phyloP scores from a whole-genome alignment of 768 basidiomycete genomes.

The Podaxis sp. region DNA sequence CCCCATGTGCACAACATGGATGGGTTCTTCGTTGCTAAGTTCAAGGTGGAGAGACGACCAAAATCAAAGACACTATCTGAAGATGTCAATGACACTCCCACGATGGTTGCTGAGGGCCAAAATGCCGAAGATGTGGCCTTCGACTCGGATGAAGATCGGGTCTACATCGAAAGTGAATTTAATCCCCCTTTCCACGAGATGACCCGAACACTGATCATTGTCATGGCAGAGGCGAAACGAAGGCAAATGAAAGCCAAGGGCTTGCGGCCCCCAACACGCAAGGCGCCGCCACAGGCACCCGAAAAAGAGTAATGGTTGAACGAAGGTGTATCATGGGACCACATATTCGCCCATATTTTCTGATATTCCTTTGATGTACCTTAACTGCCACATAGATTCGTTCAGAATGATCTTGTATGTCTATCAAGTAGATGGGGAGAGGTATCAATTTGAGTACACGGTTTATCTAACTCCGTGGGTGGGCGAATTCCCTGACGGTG shows the following conservation, averaged over 20 bases:
- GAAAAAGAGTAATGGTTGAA: constrained; percentile 26
- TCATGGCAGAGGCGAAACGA: constrained; percentile 63
- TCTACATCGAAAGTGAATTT: constrained; percentile 75
- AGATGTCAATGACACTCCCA: constrained; percentile 30
- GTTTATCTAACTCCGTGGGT: too few species aligned
- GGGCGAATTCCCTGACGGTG: neutral
- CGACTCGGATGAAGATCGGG: constrained; percentile 73
- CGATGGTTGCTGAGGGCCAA: constrained; percentile 25
- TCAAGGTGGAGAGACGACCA: constrained; percentile 84
- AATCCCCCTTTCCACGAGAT: constrained; percentile 48
- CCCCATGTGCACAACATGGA: constrained; percentile 99
- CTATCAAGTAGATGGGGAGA: neutral
- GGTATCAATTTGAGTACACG: neutral
- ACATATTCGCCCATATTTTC: neutral
- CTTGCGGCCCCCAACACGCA: constrained; percentile 61
- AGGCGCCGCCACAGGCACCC: constrained; percentile 24
- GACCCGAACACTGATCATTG: constrained; percentile 27
- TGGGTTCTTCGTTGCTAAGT: constrained; percentile 98
- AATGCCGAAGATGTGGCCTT: constrained; percentile 42
- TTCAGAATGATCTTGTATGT: neutral
- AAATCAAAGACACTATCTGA: constrained; percentile 39
- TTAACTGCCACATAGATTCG: neutral
- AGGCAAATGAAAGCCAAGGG: constrained; percentile 76
- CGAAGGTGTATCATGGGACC: neutral
- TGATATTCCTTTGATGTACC: neutral